Percentiles rank a stretch among this genome's conserved stretches.
Conservation (phyloP, 2,329 filamentous ascomycete species). For the Calonectria pauciramosa region DNA sequence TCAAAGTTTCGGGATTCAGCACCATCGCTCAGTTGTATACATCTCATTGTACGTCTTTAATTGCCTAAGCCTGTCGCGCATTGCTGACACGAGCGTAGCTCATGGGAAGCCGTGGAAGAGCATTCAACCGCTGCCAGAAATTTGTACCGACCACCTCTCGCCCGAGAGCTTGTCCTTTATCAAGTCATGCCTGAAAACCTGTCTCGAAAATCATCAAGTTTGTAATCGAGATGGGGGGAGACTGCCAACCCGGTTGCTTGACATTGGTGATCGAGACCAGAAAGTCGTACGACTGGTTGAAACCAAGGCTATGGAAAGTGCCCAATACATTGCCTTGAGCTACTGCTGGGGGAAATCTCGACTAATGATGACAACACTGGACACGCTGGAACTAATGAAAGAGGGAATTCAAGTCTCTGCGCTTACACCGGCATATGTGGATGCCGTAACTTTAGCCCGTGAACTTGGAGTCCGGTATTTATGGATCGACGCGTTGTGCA, state of each 20-base stretch:
- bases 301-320: not conserved
- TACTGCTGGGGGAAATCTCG: slow-evolving; percentile 36
- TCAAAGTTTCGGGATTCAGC: not conserved
- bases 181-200: slow-evolving; percentile 24
- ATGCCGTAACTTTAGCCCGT: slow-evolving; percentile 5
- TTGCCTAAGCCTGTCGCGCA: accelerated
- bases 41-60: slow-evolving; percentile 8
- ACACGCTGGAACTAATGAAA: slow-evolving; percentile 23
- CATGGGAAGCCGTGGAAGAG: slow-evolving; percentile 18
- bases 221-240: slow-evolving; percentile 6
- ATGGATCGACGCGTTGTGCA: slow-evolving; percentile 24
- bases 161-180: slow-evolving; percentile 23
- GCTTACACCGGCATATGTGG: slow-evolving; percentile 30
- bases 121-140: slow-evolving; percentile 29
- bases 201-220: slow-evolving; percentile 8
- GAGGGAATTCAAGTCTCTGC: slow-evolving; percentile 4
- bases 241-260: slow-evolving; percentile 31
- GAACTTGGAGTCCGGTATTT: slow-evolving; percentile 16
- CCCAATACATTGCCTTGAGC: slow-evolving; percentile 35
- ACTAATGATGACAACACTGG: slow-evolving; percentile 14
- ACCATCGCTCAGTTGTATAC: slow-evolving; percentile 31
- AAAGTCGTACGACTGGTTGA: slow-evolving; percentile 15
- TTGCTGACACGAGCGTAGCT: slow-evolving; percentile 9
- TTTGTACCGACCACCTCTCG: slow-evolving; percentile 32
- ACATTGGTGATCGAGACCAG: slow-evolving; percentile 15